Base-by-base conservation (phyloP, 2,329 filamentous ascomycete genomes). In the Dothiorella sarmentorum region DNA sequence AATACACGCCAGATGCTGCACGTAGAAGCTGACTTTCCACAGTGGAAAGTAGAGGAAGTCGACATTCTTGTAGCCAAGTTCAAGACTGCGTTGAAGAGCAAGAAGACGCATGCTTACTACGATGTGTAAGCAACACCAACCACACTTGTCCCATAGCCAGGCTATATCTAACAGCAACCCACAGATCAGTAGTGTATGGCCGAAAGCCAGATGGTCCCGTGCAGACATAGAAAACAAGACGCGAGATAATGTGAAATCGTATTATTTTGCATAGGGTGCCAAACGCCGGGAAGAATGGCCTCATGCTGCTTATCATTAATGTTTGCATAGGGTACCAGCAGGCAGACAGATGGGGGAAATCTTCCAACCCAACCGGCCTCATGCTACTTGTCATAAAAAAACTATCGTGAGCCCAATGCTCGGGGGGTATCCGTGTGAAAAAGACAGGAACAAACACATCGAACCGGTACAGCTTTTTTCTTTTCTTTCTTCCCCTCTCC, bases 11-110 rank as follows among this genome's bases (percentile, higher is more conserved):
- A 31, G 29, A 3, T 4, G 15, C 15, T 31, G 3, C 29, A 4
- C 15, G 29, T 31, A 13, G 29, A 31, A 10, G 5, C 18, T 22
- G n/a, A 31, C n/a, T 4, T 18, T 15, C 9, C 13, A 6, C 5
- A 56, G 52, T 56, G 52, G 52, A 56, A 56, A 18, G 20, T 20
- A 17, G 52, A 56, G n/a, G 52, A 56, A 37, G 53, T 56, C 13
- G 27, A 31, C 20, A n/a, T 56, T 3, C 24, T 56, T 3, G 26
- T 56, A 15, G 53, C 53, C 3, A 56, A 26, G 27, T 56, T 56
- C 40, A 45, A 45, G 53, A 13, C 18, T 4, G 53, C 53, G 22
- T 20, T 56, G 17, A 44, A 44, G 17, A 31, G 45, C 40, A 56
- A 15, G 15, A 56, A 56, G 13, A 45, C 40, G n/a, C 40, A 56